Evolutionary conservation across 208 protist genomes (phyloP).

Genomic region (Trypanosoma platydactyli): DNA sequence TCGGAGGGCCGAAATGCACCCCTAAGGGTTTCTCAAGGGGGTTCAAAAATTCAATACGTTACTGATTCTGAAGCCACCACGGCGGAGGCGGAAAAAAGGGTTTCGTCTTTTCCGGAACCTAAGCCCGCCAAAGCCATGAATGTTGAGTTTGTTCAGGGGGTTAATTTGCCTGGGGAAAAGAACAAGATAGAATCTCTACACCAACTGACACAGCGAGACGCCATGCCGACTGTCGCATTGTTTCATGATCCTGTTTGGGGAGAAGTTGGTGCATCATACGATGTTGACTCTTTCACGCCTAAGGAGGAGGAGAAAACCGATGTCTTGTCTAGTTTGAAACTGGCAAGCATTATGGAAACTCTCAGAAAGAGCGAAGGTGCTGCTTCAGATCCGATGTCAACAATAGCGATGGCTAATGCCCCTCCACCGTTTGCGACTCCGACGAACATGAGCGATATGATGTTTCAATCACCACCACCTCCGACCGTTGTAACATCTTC

Average conservation of each 20-base stretch:
- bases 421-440: constrained; percentile 18
- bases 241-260: constrained; percentile 85
- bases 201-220: not conserved
- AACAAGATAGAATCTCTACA: constrained; percentile 19
- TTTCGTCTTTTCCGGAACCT: constrained; percentile 23
- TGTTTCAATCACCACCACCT: constrained; percentile 14
- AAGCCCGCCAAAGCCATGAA: constrained; percentile 24
- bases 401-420: constrained; percentile 5
- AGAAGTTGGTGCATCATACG: constrained; percentile 16
- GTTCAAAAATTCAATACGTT: not conserved
- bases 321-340: constrained; percentile 4
- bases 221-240: constrained; percentile 44
- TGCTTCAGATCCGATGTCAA: constrained; percentile 18
- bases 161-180: constrained; percentile 63
- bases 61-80: not conserved
- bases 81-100: constrained; percentile 5
- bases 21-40: not conserved
- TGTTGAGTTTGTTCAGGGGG: constrained; percentile 69
- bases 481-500: constrained; percentile 21
- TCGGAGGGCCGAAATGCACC: constrained; percentile 9
- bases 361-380: constrained; percentile 2
- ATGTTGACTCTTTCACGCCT: constrained; percentile 19
- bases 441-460: constrained; percentile 2
- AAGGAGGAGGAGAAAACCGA: constrained; percentile 16
- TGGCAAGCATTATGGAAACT: constrained; percentile 4